A percentile compares a stretch with the other conserved stretches of the same genome.
Evolutionary conservation across 352 stramenopile genomes (phyloP).

Genomic region (Aphanomyces stellatus): DNA sequence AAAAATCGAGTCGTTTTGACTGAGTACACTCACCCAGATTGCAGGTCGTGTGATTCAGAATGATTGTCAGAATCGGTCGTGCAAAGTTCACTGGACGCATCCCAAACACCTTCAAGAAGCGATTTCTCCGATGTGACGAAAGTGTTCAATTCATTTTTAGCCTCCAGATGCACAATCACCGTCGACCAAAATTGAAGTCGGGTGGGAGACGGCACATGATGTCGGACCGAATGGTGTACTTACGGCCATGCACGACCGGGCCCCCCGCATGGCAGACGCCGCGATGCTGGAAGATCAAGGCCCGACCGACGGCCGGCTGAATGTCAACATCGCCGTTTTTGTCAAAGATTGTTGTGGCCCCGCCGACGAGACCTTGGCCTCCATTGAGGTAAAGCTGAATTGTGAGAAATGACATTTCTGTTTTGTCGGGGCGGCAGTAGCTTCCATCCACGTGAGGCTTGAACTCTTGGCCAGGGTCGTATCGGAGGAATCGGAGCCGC

Average conservation of each 20-base stretch:
- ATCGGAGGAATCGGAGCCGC: background rate
- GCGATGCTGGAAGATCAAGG: background rate
- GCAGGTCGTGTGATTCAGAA: too few relatives aligned
- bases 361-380: background rate
- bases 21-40: too few relatives aligned
- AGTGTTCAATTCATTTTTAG: too few relatives aligned
- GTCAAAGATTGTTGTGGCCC: background rate
- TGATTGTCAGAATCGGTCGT: too few relatives aligned
- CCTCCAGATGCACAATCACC: too few relatives aligned
- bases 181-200: too few relatives aligned
- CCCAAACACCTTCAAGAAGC: too few relatives aligned
- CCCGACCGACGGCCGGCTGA: background rate
- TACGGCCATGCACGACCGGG: background rate
- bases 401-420: background rate
- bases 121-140: too few relatives aligned
- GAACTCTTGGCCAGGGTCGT: constrained; percentile 3
- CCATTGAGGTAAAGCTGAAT: constrained; percentile 9
- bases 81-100: too few relatives aligned
- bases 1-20: too few relatives aligned
- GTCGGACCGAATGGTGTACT: constrained; percentile 7
- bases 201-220: too few relatives aligned
- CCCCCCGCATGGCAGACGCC: background rate
- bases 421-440: background rate
- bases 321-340: background rate
- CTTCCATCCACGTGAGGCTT: background rate